Conservation (phyloP, 306 rosid species). For the Ochetophila trinervis region DNA sequence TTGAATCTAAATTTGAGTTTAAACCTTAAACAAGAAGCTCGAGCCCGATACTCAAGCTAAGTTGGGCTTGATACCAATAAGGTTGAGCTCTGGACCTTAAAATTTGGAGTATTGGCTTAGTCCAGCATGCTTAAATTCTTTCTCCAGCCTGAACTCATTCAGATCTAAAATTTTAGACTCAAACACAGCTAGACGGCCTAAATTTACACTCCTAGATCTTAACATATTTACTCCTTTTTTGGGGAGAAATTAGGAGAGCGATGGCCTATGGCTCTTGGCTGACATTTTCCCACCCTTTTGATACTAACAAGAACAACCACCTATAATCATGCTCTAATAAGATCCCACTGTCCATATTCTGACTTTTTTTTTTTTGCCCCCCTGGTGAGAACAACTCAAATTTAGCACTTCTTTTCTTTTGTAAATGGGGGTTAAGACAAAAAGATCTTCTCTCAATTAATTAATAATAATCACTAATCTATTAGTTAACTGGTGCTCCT, state of each 20-base stretch:
- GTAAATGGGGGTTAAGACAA: background rate
- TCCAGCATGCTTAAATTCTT: too few species aligned
- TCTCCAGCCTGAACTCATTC: background rate
- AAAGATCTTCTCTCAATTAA: background rate
- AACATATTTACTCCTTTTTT: conserved; percentile 23
- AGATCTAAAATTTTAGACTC: too few species aligned
- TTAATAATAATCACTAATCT: conserved; percentile 1
- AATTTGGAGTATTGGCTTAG: too few species aligned
- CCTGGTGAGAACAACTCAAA: conserved; percentile 24
- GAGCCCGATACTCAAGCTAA: too few species aligned
- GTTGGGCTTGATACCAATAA: too few species aligned
- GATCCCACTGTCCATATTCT: background rate
- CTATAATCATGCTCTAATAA: conserved; percentile 19
- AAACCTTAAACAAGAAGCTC: too few species aligned
- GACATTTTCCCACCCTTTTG: conserved; percentile 8
- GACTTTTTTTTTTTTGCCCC: conserved; percentile 24
- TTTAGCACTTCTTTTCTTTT: conserved; percentile 1
- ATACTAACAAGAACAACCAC: conserved; percentile 13
- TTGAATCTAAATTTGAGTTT: too few species aligned
- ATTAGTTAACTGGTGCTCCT: conserved; percentile 9
- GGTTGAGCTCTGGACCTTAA: too few species aligned
- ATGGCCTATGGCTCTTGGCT: conserved; percentile 19
- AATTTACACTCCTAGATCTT: conserved; percentile 28
- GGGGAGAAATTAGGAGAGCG: conserved; percentile 3
- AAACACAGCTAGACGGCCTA: too few species aligned